Conservation (phyloP, 306 rosid genomes). For the Cucumis cinereus region DNA sequence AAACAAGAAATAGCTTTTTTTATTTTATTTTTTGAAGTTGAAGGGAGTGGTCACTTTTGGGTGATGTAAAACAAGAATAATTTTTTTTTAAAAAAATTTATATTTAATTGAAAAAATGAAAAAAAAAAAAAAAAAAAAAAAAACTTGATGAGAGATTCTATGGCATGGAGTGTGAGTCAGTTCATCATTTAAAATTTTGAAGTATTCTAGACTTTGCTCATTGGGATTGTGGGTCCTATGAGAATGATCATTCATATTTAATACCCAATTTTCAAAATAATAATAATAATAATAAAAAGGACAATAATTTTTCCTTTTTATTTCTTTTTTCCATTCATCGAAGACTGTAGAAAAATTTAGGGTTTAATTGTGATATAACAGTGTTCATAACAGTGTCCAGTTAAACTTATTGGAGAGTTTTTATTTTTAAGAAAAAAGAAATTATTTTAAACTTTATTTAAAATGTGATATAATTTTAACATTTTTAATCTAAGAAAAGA, state of each 20-base stretch:
- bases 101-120: neutral
- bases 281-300: neutral
- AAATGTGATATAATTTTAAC: neutral
- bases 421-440: too few relatives aligned
- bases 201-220: neutral
- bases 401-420: neutral
- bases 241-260: slow-evolving; percentile 6
- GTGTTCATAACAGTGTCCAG: slow-evolving; percentile 2
- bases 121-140: neutral
- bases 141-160: neutral
- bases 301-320: neutral
- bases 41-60: neutral
- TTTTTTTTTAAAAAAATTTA: too few relatives aligned
- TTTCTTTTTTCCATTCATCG: neutral
- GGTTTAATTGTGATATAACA: neutral
- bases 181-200: slow-evolving; percentile 1
- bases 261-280: neutral
- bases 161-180: neutral
- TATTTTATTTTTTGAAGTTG: neutral
- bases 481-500: neutral
- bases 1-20: neutral
- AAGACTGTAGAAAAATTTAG: neutral
- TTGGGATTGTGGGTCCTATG: slow-evolving; percentile 5
- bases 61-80: neutral
- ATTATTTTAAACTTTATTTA: too few relatives aligned